phyloP scores from a whole-genome alignment of 345 rosid genomes.

The Brassica nigra region DNA sequence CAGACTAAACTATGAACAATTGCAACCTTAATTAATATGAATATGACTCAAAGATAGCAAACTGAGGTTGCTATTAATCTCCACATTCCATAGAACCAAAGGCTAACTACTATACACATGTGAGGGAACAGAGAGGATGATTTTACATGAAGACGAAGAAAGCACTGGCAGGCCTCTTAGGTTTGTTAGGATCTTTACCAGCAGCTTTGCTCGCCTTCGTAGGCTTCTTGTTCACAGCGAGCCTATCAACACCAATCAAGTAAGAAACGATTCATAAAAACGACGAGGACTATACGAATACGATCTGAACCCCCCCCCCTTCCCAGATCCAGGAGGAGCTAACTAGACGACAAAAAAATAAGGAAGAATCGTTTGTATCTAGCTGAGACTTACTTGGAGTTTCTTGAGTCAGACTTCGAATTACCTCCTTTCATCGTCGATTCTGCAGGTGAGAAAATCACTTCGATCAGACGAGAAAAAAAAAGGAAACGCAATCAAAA shows the following conservation, averaged over 20 bases:
- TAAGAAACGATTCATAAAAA: not conserved
- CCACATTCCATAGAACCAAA: slow-evolving; percentile 17
- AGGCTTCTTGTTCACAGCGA: slow-evolving; percentile 77
- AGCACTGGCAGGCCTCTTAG: slow-evolving; percentile 75
- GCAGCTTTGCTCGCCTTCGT: slow-evolving; percentile 53
- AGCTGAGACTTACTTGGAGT: not conserved
- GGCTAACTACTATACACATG: not conserved
- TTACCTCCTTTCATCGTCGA: not conserved
- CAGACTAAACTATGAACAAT: not conserved
- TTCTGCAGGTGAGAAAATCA: not conserved
- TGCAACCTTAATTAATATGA: not conserved
- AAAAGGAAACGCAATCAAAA: not conserved
- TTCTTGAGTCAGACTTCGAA: not conserved
- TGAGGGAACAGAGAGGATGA: not conserved
- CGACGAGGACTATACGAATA: not conserved
- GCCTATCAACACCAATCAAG: slow-evolving; percentile 49
- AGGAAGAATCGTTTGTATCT: not conserved
- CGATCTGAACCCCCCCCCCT: too few relatives aligned
- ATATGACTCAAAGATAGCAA: not conserved
- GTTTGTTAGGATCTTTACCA: slow-evolving; percentile 71
- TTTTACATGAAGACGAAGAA: slow-evolving; percentile 90
- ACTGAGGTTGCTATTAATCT: not conserved
- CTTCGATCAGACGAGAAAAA: not conserved
- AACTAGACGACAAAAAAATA: not conserved
- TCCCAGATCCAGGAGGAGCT: not conserved